These are phyloP conservation scores for Zygoascus tannicola DNA, from an alignment of 805 yeast species.

Conservation along the genomic window DNA sequence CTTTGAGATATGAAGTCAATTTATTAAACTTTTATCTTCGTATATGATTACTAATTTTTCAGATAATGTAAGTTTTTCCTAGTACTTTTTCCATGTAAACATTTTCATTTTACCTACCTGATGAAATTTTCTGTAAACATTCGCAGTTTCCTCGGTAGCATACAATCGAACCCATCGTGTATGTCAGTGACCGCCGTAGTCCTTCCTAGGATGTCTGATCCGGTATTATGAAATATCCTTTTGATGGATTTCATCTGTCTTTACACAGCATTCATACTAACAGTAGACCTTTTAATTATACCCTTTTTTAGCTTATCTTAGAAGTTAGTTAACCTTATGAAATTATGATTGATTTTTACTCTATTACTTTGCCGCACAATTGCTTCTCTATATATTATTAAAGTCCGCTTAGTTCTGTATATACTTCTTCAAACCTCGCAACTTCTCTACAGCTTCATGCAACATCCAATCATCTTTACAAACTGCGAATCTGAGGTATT, in stretches of 20 bases:
- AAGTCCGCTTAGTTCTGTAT: slow-evolving; percentile 30
- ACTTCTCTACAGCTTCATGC: slow-evolving; percentile 70
- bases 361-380: no score
- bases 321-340: no score
- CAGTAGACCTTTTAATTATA: not conserved
- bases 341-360: no score
- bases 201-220: slow-evolving; percentile 38
- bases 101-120: slow-evolving; percentile 24
- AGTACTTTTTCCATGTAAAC: no score
- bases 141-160: slow-evolving; percentile 40
- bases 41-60: no score
- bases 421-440: slow-evolving; percentile 60
- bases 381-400: no score
- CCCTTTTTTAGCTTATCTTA: not conserved
- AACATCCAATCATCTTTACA: slow-evolving; percentile 84
- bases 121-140: slow-evolving; percentile 30
- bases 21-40: slow-evolving; percentile 4
- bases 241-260: not conserved
- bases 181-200: slow-evolving; percentile 34
- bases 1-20: not conserved
- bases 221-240: not conserved
- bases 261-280: no score
- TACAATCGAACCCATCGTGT: slow-evolving; percentile 30
- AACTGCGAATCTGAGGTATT: slow-evolving; percentile 85
- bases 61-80: no score